Evolutionary conservation across 768 basidiomycete genomes (phyloP).

Genomic region (Tricholoma hemisulphureum): DNA sequence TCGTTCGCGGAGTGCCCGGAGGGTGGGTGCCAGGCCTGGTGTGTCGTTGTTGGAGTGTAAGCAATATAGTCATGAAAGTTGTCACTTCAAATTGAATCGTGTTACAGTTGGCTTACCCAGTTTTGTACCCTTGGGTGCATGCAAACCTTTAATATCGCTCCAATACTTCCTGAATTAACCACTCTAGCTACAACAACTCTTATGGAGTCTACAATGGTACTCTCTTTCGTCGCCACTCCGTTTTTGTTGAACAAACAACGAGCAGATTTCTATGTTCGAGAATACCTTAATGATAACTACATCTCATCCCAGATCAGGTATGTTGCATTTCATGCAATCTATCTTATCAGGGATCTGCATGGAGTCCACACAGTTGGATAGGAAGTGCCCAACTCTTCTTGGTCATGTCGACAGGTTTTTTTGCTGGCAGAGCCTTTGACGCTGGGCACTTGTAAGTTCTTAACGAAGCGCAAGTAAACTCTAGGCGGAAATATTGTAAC

Average conservation of each 20-base stretch:
- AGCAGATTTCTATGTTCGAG: slow-evolving; percentile 27
- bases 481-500: neutral
- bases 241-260: neutral
- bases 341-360: neutral
- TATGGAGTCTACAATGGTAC: slow-evolving; percentile 23
- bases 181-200: slow-evolving; percentile 21
- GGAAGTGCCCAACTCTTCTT: slow-evolving; percentile 27
- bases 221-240: neutral
- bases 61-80: slow-evolving; percentile 1
- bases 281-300: slow-evolving; percentile 20
- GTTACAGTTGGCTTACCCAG: slow-evolving; percentile 22
- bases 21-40: slow-evolving; percentile 26
- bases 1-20: slow-evolving; percentile 10
- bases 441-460: slow-evolving; percentile 25
- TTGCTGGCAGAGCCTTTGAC: slow-evolving; percentile 27
- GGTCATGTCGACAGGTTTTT: slow-evolving; percentile 22
- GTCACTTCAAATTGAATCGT: neutral
- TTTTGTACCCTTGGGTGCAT: slow-evolving; percentile 26
- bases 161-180: neutral
- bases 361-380: slow-evolving; percentile 23
- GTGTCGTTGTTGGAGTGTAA: slow-evolving; percentile 25
- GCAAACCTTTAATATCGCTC: neutral
- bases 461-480: neutral
- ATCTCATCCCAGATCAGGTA: slow-evolving; percentile 27
- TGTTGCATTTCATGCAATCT: neutral